Conservation (phyloP, 2,329 filamentous ascomycete species). For the Hypoxylon sp. region DNA sequence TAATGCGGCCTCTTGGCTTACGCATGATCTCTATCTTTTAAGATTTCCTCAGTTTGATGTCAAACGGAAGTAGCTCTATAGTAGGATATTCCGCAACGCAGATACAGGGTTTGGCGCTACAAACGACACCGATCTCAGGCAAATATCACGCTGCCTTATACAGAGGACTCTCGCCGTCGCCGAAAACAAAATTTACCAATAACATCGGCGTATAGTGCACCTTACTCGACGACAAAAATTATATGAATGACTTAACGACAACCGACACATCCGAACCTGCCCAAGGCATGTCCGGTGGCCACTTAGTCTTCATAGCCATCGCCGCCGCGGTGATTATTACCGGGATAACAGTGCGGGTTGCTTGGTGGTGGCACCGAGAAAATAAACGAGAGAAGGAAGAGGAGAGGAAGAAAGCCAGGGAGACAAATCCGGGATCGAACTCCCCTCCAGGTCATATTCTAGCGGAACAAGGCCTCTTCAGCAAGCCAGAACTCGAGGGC, state of each 20-base stretch:
- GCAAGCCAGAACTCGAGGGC: constrained; percentile 31
- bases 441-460: background rate
- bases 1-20: constrained; percentile 1
- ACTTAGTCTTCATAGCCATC: background rate
- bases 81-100: background rate
- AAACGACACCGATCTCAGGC: background rate
- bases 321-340: background rate
- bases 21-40: background rate
- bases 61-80: background rate
- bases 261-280: background rate
- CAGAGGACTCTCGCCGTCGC: background rate
- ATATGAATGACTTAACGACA: background rate
- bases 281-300: background rate
- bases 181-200: background rate
- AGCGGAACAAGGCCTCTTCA: background rate
- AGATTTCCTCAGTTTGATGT: background rate
- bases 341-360: background rate
- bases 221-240: background rate
- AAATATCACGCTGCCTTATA: background rate
- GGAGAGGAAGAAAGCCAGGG: background rate
- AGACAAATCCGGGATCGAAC: background rate
- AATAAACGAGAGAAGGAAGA: constrained; percentile 3
- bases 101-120: background rate
- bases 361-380: background rate
- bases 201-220: background rate